phyloP scores from a whole-genome alignment of 2,329 filamentous ascomycete genomes.

The Exophiala viscosa region DNA sequence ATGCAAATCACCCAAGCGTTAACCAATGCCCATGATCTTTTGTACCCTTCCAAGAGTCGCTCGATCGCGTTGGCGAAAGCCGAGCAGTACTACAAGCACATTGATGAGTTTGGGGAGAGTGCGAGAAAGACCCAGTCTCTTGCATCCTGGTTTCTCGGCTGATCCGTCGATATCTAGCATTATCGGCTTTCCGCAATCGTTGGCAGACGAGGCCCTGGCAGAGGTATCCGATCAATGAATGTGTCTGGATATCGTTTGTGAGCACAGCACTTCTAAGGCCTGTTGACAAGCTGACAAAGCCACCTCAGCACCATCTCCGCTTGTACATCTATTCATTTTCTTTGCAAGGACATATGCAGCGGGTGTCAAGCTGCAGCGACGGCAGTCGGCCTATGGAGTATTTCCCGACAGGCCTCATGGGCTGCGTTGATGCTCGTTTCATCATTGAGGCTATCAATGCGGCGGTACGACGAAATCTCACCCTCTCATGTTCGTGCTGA shows the following conservation, averaged over 20 bases:
- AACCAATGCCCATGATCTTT: conserved; percentile 12
- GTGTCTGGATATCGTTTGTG: conserved; percentile 18
- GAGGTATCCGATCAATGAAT: conserved; percentile 15
- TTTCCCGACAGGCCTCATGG: conserved; percentile 13
- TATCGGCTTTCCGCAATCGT: conserved; percentile 12
- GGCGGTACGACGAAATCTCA: conserved; percentile 2
- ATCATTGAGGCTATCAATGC: conserved; percentile 16
- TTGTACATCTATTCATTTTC: conserved; percentile 18
- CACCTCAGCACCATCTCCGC: conserved; percentile 10
- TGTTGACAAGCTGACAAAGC: neutral
- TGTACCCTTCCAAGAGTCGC: conserved; percentile 14
- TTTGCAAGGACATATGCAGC: conserved; percentile 13
- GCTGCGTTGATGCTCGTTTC: conserved; percentile 15
- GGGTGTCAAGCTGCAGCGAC: conserved; percentile 6
- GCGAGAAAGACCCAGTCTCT: neutral
- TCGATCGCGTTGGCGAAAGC: conserved; percentile 14
- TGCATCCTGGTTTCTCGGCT: neutral
- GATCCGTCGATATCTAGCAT: neutral
- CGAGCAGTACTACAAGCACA: conserved; percentile 15
- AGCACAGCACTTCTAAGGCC: neutral
- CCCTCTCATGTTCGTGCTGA: neutral
- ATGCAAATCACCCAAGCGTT: conserved; percentile 14
- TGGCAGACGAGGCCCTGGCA: conserved; percentile 16
- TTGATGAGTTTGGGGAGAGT: conserved; percentile 14
- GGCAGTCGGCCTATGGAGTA: conserved; percentile 8